Percentiles rank a stretch among this genome's conserved stretches.
Evolutionary conservation across 2,329 filamentous ascomycete genomes (phyloP).

Genomic region (Tolypocladium inflatum): DNA sequence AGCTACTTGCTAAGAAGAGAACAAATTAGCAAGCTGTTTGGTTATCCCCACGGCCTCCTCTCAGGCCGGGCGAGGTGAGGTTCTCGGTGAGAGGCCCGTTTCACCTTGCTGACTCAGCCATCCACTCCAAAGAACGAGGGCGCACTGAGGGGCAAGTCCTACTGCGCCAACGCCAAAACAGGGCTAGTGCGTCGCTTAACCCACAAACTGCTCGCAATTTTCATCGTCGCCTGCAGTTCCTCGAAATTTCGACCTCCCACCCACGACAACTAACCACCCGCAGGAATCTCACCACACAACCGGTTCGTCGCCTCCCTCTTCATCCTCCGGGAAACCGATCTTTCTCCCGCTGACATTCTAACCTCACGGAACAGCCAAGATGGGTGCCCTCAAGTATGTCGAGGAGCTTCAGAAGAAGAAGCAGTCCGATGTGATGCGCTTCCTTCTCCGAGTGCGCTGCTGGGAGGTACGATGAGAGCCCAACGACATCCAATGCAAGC

Average conservation of each 20-base stretch:
- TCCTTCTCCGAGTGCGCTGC: slow-evolving; percentile 99
- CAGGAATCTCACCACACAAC: slow-evolving; percentile 25
- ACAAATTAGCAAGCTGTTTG: background rate
- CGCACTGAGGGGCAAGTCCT: slow-evolving; percentile 19
- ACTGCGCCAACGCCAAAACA: slow-evolving; percentile 11
- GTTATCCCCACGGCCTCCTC: no score
- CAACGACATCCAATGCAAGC: slow-evolving; percentile 19
- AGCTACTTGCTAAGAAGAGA: background rate
- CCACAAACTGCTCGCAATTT: slow-evolving; percentile 27
- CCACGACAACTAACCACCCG: slow-evolving; percentile 25
- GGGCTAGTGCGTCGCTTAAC: slow-evolving; percentile 26
- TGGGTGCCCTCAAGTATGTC: slow-evolving; percentile 99
- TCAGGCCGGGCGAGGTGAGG: background rate
- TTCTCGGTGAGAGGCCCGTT: background rate
- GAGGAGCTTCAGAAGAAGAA: slow-evolving; percentile 99
- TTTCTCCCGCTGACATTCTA: background rate
- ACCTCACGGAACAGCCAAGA: slow-evolving; percentile 48
- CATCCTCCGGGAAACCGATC: background rate
- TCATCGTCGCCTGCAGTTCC: slow-evolving; percentile 22
- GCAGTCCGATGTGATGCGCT: slow-evolving; percentile 99
- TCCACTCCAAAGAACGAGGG: background rate
- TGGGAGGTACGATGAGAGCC: slow-evolving; percentile 81
- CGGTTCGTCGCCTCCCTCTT: slow-evolving; percentile 20
- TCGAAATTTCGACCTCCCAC: slow-evolving; percentile 20
- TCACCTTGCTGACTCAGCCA: slow-evolving; percentile 3